phyloP scores from a whole-genome alignment of 371 early-diverging fungal genomes.

The Mucor circinelloides region DNA sequence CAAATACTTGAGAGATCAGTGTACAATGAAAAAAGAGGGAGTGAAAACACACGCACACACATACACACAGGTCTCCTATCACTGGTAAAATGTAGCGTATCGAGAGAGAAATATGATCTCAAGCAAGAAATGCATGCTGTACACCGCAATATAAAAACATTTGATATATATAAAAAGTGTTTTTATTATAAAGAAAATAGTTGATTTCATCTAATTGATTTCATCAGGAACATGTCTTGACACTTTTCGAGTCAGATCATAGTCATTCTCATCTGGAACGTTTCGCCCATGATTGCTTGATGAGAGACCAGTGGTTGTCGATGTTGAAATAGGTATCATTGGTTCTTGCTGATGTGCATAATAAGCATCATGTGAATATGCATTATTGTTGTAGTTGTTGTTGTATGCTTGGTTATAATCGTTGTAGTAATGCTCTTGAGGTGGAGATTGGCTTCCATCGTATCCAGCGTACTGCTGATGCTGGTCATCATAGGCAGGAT shows the following conservation, averaged over 20 bases:
- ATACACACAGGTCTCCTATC: background rate
- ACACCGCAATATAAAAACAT: background rate
- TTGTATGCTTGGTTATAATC: conserved; percentile 2
- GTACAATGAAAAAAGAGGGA: background rate
- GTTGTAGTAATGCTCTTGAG: conserved; percentile 6
- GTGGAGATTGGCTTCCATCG: background rate
- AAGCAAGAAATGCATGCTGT: too few relatives aligned
- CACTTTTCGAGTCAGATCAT: background rate
- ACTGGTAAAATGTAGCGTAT: background rate
- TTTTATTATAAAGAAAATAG: background rate
- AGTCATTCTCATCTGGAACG: conserved; percentile 25
- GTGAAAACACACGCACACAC: background rate
- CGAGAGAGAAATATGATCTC: too few relatives aligned
- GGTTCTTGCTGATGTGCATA: conserved; percentile 19
- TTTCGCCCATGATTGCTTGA: conserved; percentile 7
- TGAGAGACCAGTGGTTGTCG: background rate
- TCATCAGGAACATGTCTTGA: conserved; percentile 30
- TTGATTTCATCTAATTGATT: background rate
- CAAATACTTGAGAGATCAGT: background rate
- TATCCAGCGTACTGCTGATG: background rate
- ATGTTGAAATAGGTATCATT: conserved; percentile 6
- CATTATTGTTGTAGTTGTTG: conserved; percentile 1
- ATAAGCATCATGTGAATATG: conserved; percentile 6
- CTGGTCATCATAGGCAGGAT: conserved; percentile 2
- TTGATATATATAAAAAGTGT: background rate